phyloP scores from a whole-genome alignment of 2,329 filamentous ascomycete species.

The Pyrenophora graminea region DNA sequence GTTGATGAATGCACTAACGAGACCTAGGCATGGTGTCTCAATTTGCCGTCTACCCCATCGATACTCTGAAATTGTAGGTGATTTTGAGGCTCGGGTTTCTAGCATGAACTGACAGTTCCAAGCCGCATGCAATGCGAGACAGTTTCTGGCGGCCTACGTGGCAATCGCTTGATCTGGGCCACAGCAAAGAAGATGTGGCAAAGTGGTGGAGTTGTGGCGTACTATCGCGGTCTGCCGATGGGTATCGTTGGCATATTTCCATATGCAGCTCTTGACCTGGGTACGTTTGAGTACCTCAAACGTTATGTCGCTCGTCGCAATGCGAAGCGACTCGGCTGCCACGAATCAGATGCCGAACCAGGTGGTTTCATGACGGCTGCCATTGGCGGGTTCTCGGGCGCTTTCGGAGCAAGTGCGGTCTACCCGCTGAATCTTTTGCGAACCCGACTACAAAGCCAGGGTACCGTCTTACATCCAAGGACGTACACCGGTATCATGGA shows the following conservation, averaged over 20 bases:
- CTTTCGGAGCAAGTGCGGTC: constrained; percentile 88
- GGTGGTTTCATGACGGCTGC: constrained; percentile 83
- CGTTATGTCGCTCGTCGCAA: constrained; percentile 70
- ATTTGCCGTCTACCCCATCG: constrained; percentile 93
- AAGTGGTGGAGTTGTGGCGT: constrained; percentile 72
- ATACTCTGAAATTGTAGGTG: constrained; percentile 74
- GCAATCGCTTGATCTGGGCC: constrained; percentile 78
- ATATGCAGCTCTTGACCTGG: constrained; percentile 94
- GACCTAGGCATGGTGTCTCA: constrained; percentile 79
- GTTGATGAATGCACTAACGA: constrained; percentile 1
- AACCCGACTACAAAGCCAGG: constrained; percentile 90
- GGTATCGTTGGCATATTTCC: constrained; percentile 96
- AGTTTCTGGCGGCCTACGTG: constrained; percentile 80
- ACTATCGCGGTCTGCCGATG: constrained; percentile 92
- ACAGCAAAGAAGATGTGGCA: constrained; percentile 87
- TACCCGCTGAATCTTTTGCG: constrained; percentile 94
- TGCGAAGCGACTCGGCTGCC: constrained; percentile 69
- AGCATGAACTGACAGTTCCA: constrained; percentile 15
- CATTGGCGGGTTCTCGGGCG: constrained; percentile 89
- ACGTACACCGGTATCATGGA: constrained; percentile 92
- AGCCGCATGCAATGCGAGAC: constrained; percentile 92
- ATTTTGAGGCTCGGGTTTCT: no score
- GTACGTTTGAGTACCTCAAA: constrained; percentile 93
- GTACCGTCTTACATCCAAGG: constrained; percentile 85
- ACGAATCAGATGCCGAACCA: constrained; percentile 77